Evolutionary conservation across 2,329 filamentous ascomycete species (phyloP).

Genomic region (Pestalotiopsis sp.): DNA sequence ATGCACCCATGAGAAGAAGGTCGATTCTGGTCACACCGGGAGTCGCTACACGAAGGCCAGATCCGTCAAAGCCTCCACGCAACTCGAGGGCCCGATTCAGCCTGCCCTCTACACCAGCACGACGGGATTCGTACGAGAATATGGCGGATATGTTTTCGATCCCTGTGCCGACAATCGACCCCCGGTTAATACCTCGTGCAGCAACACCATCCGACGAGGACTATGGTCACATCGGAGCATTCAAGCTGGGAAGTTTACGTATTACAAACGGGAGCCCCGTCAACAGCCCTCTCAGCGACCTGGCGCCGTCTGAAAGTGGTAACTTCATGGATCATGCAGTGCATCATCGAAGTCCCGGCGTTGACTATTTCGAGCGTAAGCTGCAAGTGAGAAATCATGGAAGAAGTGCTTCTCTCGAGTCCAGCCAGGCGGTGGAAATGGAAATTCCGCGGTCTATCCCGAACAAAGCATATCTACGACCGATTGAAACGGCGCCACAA

Average conservation of each 20-base stretch:
- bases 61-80: conserved; percentile 13
- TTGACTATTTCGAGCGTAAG: conserved; percentile 20
- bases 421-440: neutral
- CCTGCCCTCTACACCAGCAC: conserved; percentile 25
- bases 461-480: neutral
- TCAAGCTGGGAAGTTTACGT: conserved; percentile 63
- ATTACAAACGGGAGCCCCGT: conserved; percentile 65
- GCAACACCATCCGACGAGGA: conserved; percentile 56
- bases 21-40: conserved; percentile 32
- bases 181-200: conserved; percentile 36
- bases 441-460: neutral
- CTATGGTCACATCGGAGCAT: conserved; percentile 64
- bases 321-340: neutral
- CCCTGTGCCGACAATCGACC: conserved; percentile 27
- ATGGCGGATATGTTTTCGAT: conserved; percentile 16
- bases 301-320: conserved; percentile 3
- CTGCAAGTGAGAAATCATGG: neutral
- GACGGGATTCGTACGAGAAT: conserved; percentile 24
- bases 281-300: conserved; percentile 38
- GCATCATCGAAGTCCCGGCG: neutral
- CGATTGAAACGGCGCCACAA: neutral
- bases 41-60: conserved; percentile 29
- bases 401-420: neutral
- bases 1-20: conserved; percentile 34
- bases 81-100: conserved; percentile 23